These are phyloP conservation scores for Neonectria faginata DNA, from an alignment of 2,329 filamentous ascomycete species.

Conservation along the genomic window DNA sequence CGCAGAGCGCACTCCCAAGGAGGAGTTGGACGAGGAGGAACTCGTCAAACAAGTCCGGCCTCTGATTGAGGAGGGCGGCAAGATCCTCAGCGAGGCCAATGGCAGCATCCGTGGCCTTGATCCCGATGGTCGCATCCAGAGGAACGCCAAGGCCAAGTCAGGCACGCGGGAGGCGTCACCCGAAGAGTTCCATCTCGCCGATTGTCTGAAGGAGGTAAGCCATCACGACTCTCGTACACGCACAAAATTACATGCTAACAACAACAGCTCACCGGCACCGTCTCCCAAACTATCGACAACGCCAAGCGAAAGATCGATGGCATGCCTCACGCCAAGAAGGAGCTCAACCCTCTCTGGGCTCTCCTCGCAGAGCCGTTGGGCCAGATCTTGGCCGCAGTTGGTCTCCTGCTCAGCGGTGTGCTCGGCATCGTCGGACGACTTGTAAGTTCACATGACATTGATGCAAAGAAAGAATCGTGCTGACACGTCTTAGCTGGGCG, in stretches of 20 bases:
- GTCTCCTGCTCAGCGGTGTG: conserved; percentile 83
- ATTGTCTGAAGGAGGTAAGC: conserved; percentile 79
- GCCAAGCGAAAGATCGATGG: conserved; percentile 89
- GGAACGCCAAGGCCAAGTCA: conserved; percentile 85
- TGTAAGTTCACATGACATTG: conserved; percentile 48
- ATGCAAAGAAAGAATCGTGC: background rate
- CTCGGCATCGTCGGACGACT: conserved; percentile 85
- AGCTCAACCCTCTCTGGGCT: conserved; percentile 90
- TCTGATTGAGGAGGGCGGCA: conserved; percentile 85
- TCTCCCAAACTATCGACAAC: conserved; percentile 86
- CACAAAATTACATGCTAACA: conserved; percentile 31
- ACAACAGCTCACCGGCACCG: conserved; percentile 75
- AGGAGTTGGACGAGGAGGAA: conserved; percentile 90
- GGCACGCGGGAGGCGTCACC: conserved; percentile 73
- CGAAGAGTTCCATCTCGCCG: conserved; percentile 87
- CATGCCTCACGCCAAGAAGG: conserved; percentile 95
- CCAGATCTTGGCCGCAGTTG: conserved; percentile 92
- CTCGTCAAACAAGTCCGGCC: conserved; percentile 89
- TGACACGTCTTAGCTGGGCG: conserved; percentile 66
- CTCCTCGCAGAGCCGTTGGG: conserved; percentile 86
- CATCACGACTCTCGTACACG: background rate
- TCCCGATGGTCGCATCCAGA: conserved; percentile 86
- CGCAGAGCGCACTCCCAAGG: conserved; percentile 83
- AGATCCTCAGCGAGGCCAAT: conserved; percentile 87
- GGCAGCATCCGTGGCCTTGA: conserved; percentile 88